Conservation (phyloP, 2,329 filamentous ascomycete species). For the Alternaria brassicicola region DNA sequence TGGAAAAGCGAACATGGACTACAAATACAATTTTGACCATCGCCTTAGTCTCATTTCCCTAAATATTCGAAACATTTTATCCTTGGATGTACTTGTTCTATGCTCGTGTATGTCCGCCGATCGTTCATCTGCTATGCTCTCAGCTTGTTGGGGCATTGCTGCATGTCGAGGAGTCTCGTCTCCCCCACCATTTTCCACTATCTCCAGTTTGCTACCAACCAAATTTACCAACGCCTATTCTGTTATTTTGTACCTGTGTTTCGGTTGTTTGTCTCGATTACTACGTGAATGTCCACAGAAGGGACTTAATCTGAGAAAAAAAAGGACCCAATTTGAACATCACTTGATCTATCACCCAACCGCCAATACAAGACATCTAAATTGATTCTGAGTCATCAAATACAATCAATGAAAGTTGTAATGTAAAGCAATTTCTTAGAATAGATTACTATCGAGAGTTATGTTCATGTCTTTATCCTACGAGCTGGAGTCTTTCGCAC, state of each 20-base stretch:
- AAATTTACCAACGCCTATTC: background rate
- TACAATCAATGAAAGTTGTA: background rate
- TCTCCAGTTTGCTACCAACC: background rate
- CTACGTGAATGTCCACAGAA: too few relatives aligned
- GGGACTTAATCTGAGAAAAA: too few relatives aligned
- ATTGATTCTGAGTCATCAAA: constrained; percentile 1
- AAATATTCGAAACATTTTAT: background rate
- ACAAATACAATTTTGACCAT: background rate
- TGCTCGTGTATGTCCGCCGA: background rate
- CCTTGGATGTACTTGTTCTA: background rate
- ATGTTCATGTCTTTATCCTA: too few relatives aligned
- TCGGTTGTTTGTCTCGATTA: too few relatives aligned
- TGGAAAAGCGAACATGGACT: constrained; percentile 4
- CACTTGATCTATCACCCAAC: background rate
- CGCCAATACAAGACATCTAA: background rate
- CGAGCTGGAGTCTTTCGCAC: too few relatives aligned
- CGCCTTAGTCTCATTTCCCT: background rate
- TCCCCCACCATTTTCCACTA: background rate
- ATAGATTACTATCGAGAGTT: too few relatives aligned
- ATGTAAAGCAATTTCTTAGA: too few relatives aligned
- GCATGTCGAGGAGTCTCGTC: background rate
- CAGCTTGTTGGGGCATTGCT: background rate
- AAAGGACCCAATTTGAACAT: background rate
- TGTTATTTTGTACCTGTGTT: background rate
- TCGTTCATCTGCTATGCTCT: background rate